A percentile compares a stretch with the other conserved stretches of the same genome.
Conservation (phyloP, 2,329 filamentous ascomycete species). For the Chaetomium sp. region DNA sequence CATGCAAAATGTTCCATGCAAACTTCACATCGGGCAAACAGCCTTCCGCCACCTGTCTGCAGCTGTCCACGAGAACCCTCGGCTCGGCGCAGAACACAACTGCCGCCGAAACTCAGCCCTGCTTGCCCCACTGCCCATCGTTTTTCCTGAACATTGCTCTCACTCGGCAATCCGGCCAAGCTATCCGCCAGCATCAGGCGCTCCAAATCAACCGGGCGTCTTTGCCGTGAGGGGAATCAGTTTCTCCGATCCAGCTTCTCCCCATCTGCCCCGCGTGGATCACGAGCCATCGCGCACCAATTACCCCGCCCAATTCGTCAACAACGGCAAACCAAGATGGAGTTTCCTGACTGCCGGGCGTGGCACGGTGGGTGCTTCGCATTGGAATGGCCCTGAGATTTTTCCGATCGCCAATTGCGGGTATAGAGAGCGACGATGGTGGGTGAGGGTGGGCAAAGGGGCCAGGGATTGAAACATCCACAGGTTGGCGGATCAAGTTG, state of each 20-base stretch:
- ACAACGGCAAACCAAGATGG: neutral
- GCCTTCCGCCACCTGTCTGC: too few species aligned
- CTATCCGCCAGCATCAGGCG: neutral
- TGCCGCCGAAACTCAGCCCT: slow-evolving; percentile 1
- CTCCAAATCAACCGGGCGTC: neutral
- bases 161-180: slow-evolving; percentile 8
- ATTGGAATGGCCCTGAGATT: neutral
- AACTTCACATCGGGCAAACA: too few species aligned
- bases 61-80: neutral
- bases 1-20: too few species aligned
- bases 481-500: neutral
- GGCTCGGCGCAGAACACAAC: neutral
- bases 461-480: neutral
- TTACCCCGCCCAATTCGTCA: slow-evolving; percentile 7
- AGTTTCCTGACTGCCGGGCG: slow-evolving; percentile 5
- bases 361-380: slow-evolving; percentile 7
- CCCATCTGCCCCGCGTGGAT: neutral
- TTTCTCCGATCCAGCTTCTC: slow-evolving; percentile 10
- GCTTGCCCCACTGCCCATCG: neutral
- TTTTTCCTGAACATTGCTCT: neutral
- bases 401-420: neutral
- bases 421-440: neutral
- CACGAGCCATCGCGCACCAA: neutral
- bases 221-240: slow-evolving; percentile 13
- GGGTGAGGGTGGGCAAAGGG: neutral